These are phyloP conservation scores for Tetracentron sinense DNA, from an alignment of 164 flowering plant species.

Conservation along the genomic window DNA sequence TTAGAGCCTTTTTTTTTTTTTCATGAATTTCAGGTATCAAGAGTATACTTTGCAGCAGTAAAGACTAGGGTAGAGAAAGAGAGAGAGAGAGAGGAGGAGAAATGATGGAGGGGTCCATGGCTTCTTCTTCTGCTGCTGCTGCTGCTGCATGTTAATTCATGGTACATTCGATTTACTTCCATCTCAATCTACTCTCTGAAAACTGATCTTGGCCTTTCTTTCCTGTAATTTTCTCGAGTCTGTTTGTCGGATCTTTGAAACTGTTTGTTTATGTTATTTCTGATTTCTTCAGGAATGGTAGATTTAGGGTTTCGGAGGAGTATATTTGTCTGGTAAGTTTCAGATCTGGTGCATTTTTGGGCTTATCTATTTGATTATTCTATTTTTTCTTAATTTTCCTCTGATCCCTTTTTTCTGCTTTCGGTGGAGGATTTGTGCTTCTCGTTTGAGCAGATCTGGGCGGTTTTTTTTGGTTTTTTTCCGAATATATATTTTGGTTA, in stretches of 20 bases:
- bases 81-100: conserved; percentile 1
- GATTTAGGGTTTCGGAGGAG: conserved; percentile 6
- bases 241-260: conserved; percentile 2
- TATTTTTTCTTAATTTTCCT: neutral
- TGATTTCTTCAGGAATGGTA: conserved; percentile 9
- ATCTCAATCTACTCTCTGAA: neutral
- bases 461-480: neutral
- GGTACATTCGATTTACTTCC: conserved; percentile 2
- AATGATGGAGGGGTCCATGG: neutral
- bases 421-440: neutral
- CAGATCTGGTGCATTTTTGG: conserved; percentile 5
- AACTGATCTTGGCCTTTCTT: neutral
- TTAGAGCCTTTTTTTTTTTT: neutral
- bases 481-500: neutral
- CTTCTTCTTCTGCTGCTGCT: neutral
- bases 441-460: conserved; percentile 1
- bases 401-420: neutral
- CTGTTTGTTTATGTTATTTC: conserved; percentile 1
- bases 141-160: neutral
- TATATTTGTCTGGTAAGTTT: conserved; percentile 5
- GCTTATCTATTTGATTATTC: neutral
- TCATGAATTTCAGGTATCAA: neutral
- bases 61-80: neutral
- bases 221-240: neutral
- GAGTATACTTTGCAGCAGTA: neutral